These are phyloP conservation scores for Hymenoscyphus linearis DNA, from an alignment of 2,329 filamentous ascomycete species.

Conservation along the genomic window DNA sequence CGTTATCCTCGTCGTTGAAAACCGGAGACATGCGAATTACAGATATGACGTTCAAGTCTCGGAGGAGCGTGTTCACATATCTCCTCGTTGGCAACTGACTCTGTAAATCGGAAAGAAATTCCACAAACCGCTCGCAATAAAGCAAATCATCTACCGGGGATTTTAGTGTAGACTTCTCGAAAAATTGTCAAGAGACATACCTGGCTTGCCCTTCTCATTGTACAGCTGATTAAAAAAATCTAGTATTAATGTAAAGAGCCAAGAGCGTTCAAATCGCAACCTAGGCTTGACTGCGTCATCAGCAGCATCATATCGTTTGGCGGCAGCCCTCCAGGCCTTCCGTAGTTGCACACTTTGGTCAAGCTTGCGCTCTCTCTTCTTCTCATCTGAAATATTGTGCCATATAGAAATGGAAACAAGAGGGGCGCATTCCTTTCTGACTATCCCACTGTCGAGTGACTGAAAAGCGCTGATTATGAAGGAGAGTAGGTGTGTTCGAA, in stretches of 20 bases:
- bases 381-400: conserved; percentile 83
- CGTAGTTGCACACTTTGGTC: conserved; percentile 68
- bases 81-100: conserved; percentile 90
- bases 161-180: conserved; percentile 26
- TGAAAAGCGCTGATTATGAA: conserved; percentile 93
- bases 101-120: conserved; percentile 83
- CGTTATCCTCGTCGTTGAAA: conserved; percentile 69
- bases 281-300: conserved; percentile 75
- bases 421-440: conserved; percentile 94
- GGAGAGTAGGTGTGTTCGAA: conserved; percentile 77
- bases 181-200: conserved; percentile 29
- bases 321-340: conserved; percentile 86
- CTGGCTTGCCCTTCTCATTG: conserved; percentile 42
- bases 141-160: conserved; percentile 53
- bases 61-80: conserved; percentile 84
- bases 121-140: conserved; percentile 91
- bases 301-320: conserved; percentile 80
- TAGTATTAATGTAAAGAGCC: conserved; percentile 81
- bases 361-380: conserved; percentile 66
- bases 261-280: conserved; percentile 85
- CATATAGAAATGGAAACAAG: conserved; percentile 92
- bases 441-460: conserved; percentile 79
- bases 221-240: conserved; percentile 78
- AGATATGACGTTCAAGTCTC: conserved; percentile 78
- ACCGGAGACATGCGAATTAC: conserved; percentile 73